These are phyloP conservation scores for Phytophthora nicotianae DNA, from an alignment of 352 stramenopile genomes.

Conservation along the genomic window DNA sequence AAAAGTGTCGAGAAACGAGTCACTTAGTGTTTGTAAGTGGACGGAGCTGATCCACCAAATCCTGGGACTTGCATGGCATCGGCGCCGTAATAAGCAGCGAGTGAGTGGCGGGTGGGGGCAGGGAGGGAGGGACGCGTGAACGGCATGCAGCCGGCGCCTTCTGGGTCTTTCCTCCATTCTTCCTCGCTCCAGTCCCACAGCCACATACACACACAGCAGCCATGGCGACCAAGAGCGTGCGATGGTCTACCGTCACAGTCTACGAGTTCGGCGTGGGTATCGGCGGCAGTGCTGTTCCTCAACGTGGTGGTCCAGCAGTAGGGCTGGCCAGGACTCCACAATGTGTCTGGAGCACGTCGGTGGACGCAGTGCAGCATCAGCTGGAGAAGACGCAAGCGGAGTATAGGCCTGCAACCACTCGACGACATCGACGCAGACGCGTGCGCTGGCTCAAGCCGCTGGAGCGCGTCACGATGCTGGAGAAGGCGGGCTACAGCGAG, in stretches of 20 bases:
- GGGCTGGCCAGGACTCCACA: conserved; percentile 49
- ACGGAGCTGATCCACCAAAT: conserved; percentile 14
- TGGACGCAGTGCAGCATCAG: conserved; percentile 39
- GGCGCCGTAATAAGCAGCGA: too few relatives aligned
- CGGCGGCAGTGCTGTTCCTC: conserved; percentile 54
- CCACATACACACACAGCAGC: neutral
- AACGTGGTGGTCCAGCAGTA: conserved; percentile 54
- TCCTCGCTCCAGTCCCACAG: neutral
- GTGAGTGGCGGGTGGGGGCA: conserved; percentile 10
- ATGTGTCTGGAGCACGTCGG: conserved; percentile 48
- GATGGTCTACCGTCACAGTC: conserved; percentile 62
- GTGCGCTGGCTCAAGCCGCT: conserved; percentile 69
- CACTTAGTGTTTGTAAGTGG: conserved; percentile 18
- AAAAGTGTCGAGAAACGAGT: neutral
- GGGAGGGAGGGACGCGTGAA: conserved; percentile 3
- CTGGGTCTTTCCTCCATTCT: conserved; percentile 18
- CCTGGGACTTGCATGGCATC: neutral
- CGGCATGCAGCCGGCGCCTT: conserved; percentile 12
- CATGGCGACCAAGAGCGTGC: conserved; percentile 45
- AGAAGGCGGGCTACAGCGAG: conserved; percentile 60
- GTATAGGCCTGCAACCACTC: neutral
- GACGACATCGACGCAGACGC: conserved; percentile 3
- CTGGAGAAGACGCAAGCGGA: conserved; percentile 16
- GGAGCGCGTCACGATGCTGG: conserved; percentile 61
- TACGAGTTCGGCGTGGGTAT: conserved; percentile 67